Evolutionary conservation across 1,139 yeast genomes (phyloP), one percentile per base, ranked within the genome.

Genomic region (Hansenula lynferdii): DNA sequence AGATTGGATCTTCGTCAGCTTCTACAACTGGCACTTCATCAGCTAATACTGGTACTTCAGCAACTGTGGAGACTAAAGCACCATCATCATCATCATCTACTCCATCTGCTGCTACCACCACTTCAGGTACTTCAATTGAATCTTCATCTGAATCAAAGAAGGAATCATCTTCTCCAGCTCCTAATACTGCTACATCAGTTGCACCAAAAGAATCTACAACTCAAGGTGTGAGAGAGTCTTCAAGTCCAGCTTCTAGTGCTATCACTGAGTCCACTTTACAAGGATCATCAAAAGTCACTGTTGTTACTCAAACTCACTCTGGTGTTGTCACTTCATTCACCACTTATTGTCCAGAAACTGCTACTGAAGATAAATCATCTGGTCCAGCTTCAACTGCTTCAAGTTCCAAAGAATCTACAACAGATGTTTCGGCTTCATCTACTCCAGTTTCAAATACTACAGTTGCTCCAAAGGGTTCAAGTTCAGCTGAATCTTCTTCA

Each of bases 311-410:
- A 8, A 58, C 63, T 11, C 29, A 40, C 6, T 31, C 41, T 6
- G 32, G 43, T 28, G 58, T 52, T 17, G 46, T 44, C 11, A 57
- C 62, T 9, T 42, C 35, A 1, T 58, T 50, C 38, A 59, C 63
- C 10, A 58, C 65, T 7, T 60, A 60, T 55, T 58, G 62, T 39
- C 62, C 62, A 31, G 33, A 51, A 26, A 44, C 56, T 17, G 45
- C 50, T 28, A 24, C 38, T 19, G 11, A 16, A 15, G 6, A 15
- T 5, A 24, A 14, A 12, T 25, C 41, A 24, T 42, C 34, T 11
- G 28, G 43, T 11, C 39, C 8, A 21, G 66, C 72, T 36, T 43
- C 62, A 29, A 22, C 21, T 28, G 4, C 31, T 14, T 9, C 37
- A n/a, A n/a, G n/a, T n/a, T n/a, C n/a, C n/a, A n/a, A n/a, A n/a